Conservation (phyloP, 345 rosid species). For the Gossypium sturtianum region DNA sequence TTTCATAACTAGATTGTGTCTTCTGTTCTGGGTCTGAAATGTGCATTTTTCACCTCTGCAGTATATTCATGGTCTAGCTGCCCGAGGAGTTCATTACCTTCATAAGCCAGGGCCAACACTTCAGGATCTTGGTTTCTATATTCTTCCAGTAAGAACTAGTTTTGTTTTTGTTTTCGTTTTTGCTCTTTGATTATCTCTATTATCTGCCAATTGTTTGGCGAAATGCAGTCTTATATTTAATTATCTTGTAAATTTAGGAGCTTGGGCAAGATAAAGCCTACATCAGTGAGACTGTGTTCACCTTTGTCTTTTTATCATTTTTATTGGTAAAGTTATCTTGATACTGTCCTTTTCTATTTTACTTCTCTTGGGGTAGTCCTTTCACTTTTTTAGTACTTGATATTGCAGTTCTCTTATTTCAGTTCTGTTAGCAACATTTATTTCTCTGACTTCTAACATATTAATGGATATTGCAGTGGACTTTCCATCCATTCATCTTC, state of each 20-base stretch:
- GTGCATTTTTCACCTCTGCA: slow-evolving; percentile 27
- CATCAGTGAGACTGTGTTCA: slow-evolving; percentile 84
- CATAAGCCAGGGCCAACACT: slow-evolving; percentile 84
- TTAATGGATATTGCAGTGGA: slow-evolving; percentile 62
- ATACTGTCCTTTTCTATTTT: not conserved
- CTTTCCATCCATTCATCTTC: slow-evolving; percentile 92
- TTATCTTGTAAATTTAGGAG: slow-evolving; percentile 49
- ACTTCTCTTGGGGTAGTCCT: not conserved
- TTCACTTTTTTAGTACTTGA: not conserved
- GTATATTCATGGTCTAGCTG: slow-evolving; percentile 91
- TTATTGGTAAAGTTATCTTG: slow-evolving; percentile 53
- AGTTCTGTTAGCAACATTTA: slow-evolving; percentile 8
- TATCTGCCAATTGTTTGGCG: not conserved
- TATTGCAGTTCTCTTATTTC: not conserved
- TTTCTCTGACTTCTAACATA: not conserved
- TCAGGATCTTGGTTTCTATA: slow-evolving; percentile 80
- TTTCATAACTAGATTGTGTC: not conserved
- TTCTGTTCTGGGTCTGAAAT: not conserved
- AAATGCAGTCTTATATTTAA: slow-evolving; percentile 7
- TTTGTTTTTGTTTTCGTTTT: not conserved
- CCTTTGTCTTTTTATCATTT: slow-evolving; percentile 57
- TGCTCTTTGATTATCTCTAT: not conserved
- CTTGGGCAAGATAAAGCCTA: slow-evolving; percentile 92
- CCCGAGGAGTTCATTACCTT: slow-evolving; percentile 89
- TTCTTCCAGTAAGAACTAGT: slow-evolving; percentile 69